phyloP scores from a whole-genome alignment of 176 grass and related monocot species.

The Bromus sterilis region DNA sequence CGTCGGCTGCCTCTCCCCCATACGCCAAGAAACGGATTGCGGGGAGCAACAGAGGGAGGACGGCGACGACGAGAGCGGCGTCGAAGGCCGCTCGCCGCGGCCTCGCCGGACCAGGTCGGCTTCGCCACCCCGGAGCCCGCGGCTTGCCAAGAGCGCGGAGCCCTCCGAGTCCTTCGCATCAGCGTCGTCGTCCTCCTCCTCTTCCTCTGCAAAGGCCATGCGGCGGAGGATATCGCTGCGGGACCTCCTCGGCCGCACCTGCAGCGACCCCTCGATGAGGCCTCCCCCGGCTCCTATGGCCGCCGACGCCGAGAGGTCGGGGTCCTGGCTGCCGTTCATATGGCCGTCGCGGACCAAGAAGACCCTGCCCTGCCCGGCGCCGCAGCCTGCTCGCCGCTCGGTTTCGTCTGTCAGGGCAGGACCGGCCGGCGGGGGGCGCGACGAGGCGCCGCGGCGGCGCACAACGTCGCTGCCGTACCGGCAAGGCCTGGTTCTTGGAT shows the following conservation, averaged over 20 bases:
- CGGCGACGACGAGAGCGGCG: background rate
- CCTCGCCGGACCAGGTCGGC: constrained; percentile 29
- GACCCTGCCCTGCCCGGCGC: background rate
- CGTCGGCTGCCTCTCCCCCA: constrained; percentile 23
- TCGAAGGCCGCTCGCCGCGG: background rate
- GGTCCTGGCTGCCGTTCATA: constrained; percentile 34
- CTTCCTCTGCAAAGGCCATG: constrained; percentile 6
- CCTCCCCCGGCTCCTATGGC: background rate
- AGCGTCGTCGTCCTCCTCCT: background rate
- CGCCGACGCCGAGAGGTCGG: constrained; percentile 2
- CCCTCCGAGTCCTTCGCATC: background rate
- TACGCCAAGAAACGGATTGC: background rate
- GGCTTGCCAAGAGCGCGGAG: background rate
- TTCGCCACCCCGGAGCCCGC: constrained; percentile 31
- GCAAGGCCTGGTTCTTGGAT: constrained; percentile 52
- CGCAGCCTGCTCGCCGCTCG: constrained; percentile 22
- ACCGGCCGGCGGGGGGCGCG: background rate
- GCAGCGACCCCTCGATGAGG: background rate
- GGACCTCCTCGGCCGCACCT: constrained; percentile 30
- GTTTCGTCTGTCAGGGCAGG: constrained; percentile 18
- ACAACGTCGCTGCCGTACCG: constrained; percentile 62
- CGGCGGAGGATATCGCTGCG: constrained; percentile 30
- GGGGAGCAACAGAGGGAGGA: background rate
- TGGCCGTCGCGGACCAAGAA: constrained; percentile 34
- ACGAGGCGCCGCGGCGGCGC: constrained; percentile 21